Evolutionary conservation across 1,284 basidiomycete species (phyloP).

Genomic region (Apiotrichum siamense): DNA sequence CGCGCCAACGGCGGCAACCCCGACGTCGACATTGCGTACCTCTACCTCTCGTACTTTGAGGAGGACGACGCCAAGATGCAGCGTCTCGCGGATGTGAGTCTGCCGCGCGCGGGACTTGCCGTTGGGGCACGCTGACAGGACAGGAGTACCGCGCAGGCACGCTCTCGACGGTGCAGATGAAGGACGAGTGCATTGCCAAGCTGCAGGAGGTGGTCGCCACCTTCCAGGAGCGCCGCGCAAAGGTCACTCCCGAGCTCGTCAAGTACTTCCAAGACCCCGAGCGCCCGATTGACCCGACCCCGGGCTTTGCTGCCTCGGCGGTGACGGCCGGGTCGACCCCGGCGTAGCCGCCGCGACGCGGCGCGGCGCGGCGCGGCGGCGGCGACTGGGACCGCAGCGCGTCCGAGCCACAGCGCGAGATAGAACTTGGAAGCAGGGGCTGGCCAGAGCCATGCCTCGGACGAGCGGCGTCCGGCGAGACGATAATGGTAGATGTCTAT

Average conservation of each 20-base stretch:
- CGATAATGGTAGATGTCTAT: too few species aligned
- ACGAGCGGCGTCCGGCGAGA: too few species aligned
- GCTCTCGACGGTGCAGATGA: conserved; percentile 86
- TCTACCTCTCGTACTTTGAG: conserved; percentile 94
- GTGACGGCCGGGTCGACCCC: not conserved
- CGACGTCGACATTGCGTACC: conserved; percentile 93
- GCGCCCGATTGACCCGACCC: conserved; percentile 64
- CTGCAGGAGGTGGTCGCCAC: conserved; percentile 77
- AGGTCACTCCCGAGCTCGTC: conserved; percentile 73
- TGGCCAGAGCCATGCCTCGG: too few species aligned
- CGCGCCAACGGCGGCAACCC: conserved; percentile 80
- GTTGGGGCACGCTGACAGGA: conserved; percentile 1
- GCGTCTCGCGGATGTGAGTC: conserved; percentile 64
- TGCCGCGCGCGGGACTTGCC: not conserved
- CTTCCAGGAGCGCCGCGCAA: conserved; percentile 86
- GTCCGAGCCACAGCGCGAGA: not conserved
- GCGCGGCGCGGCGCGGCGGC: too few species aligned
- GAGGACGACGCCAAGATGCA: conserved; percentile 86
- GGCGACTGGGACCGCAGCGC: not conserved
- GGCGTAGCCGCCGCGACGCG: too few species aligned
- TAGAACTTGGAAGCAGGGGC: not conserved
- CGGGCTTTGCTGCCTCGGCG: conserved; percentile 1
- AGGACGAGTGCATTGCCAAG: conserved; percentile 77
- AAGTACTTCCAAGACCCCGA: conserved; percentile 74
- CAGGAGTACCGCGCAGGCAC: conserved; percentile 87